Base-by-base conservation (phyloP, 2,329 filamentous ascomycete genomes). In the Hirsutella rhossiliensis region DNA sequence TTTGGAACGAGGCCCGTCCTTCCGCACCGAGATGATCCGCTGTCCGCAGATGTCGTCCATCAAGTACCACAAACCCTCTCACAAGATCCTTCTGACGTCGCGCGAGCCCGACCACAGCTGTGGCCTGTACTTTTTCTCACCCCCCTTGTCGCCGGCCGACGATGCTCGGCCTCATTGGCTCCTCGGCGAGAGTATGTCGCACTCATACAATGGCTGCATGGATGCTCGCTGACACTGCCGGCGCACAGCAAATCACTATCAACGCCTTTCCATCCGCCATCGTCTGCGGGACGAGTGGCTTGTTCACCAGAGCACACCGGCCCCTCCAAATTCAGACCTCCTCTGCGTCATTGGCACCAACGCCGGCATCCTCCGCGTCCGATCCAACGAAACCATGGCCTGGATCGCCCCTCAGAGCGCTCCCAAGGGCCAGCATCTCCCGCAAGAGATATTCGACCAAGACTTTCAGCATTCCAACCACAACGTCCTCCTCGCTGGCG, bases 401-500 rank as follows among this genome's bases (percentile, higher is more conserved):
- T 67, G 62, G 61, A 49, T 68, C 28, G 56, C 59, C 1, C 60
- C 57, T 15, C 47, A 45, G 15, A 44, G 41, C 38, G 18, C 49
- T 1, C 34, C 49, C 23, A 56, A 48, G 39, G 37, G 52, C 45
- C 45, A 42, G 46, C 19, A 50, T 53, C 34, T 48, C 1, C 56
- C 55, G 5, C 48, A 50, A 2, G 64, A 75, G 45, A 59, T 75
- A 38, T 72, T 77, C 45, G 58, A 69, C 4, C 58, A 75, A 23
- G 68, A 72, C 43, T 78, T 73, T 49, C 61, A 69, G 19, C 48
- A 53, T 4, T 56, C 54, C 15, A 65, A 70, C 40, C 65, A 64
- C 12, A 58, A 68, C 12, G 50, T 78, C 2, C 48, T 78, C 13
- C 58, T 74, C 29, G 69, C 72, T 0, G 77, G 75, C 31, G 69